Evolutionary conservation across 129 eudicot genomes (phyloP), one percentile per base, ranked within the genome.

Genomic region (Flaveria brownii): DNA sequence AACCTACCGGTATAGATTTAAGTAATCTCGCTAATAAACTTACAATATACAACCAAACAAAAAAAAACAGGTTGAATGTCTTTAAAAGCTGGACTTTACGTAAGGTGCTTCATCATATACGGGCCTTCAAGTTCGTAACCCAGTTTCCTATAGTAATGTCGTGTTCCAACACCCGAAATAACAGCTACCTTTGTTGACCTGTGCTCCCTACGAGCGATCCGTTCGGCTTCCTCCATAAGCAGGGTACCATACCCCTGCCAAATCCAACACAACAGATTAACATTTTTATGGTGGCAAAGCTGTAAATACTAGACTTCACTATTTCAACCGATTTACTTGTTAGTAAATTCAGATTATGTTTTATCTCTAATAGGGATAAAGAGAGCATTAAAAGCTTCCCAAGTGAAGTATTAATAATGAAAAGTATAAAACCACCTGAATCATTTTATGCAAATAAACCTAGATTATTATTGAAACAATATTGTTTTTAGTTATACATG

Each of bases 61-160:
- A 36, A 4, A 30, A 57, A 17, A 45, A 18, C 28, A 18, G n/a
- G 65, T 73, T 9, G 20, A 16, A 64, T 4, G 39, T 18, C 51
- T 26, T 74, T 57, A 77, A 70, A 78, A 85, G 74, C 82, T 64
- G 69, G 50, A 55, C 30, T 50, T 51, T 75, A n/a, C 43, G 77
- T 30, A 57, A 39, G 90, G 68, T 84, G 69, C 72, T 94, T 94
- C 50, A 89, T 89, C 98, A 94, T 91, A 83, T 91, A 94, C 57
- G 98, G 98, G 30, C 98, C 98, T 88, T 94, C 90, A 30, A 94
- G 96, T 81, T 94, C 98, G 30, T 94, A 94, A 22, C 97, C 98
- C 83, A 94, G 77, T 70, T 94, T 94, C 85, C 98, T 84, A 54
- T 94, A 94, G 56, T 94, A 94, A 85, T 94, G 97, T 15, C 98